Base-by-base conservation (phyloP, 345 rosid species). In the Brassica nigra region DNA sequence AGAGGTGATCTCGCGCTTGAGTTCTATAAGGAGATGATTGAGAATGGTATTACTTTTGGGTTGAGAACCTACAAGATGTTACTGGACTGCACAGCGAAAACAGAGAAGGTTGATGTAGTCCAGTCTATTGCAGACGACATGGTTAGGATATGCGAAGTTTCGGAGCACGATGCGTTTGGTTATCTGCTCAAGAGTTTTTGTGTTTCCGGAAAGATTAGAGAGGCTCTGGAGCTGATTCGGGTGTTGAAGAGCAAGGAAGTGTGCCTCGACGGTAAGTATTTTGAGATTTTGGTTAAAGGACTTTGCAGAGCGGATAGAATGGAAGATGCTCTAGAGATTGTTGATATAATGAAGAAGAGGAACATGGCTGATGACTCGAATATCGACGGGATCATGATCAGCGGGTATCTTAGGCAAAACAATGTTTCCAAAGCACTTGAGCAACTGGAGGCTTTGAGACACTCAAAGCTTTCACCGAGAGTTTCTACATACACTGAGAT, bases 301-400 rank as follows among this genome's bases (percentile, higher is more conserved):
- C 84, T 93, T 55, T 86, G 93, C 80, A 84, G 75, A 78, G 90
- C 89, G 59, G 86, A 81, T 82, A 87, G 89, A 81, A 86, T 90
- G 33, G 71, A 73, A 7, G 98, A 94, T 84, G 98, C 97, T 82
- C 36, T 85, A 75, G 97, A 94, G 76, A 85, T 94, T 66, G 80
- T 88, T 6, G 86, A 87, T 62, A 86, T 91, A 67, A 90, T 91
- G 97, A 86, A 86, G 82, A 91, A 79, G 76, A 86, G 76, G 68
- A 49, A 82, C 54, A 34, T 87, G 55, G 18, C 18, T 18, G 88
- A 86, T 72, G 88, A 81, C 75, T 76, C 71, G 39, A 86, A 89
- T 78, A 80, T 89, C 28, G 79, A 86, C 61, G 90, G 87, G 74
- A 81, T 85, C 62, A 68, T 87, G 31, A 87, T 91, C 78, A 82